Evolutionary conservation across 176 grass and related monocot genomes (phyloP).

Genomic region (Triticum monococcum): DNA sequence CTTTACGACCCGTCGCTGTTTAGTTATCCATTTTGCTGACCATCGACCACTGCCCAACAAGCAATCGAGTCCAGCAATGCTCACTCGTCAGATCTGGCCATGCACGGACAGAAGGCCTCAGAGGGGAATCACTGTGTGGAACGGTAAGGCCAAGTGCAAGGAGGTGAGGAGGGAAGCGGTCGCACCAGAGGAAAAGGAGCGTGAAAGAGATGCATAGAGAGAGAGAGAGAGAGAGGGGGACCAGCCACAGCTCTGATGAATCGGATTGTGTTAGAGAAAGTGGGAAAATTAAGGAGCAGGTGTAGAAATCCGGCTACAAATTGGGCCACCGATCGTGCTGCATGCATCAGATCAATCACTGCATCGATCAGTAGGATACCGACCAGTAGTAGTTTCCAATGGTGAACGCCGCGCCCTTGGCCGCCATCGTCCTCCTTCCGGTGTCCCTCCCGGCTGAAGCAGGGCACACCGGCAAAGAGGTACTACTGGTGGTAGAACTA

Average conservation of each 20-base stretch:
- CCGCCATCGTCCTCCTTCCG: constrained; percentile 53
- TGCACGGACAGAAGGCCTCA: neutral
- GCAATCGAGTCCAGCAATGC: neutral
- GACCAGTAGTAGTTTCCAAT: constrained; percentile 1
- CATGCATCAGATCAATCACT: neutral
- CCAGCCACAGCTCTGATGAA: constrained; percentile 49
- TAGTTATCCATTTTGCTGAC: no score
- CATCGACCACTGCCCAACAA: neutral
- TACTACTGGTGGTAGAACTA: no score
- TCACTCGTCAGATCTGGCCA: neutral
- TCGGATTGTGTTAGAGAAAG: constrained; percentile 47
- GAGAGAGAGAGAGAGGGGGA: neutral
- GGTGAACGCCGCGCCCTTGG: constrained; percentile 45
- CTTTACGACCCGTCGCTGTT: no score
- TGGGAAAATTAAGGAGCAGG: neutral
- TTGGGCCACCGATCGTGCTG: neutral
- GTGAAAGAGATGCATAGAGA: constrained; percentile 39
- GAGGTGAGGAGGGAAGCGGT: neutral
- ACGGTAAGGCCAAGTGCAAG: neutral
- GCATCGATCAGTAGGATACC: neutral
- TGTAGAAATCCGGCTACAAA: constrained; percentile 55
- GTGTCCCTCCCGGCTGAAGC: constrained; percentile 38
- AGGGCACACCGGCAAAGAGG: constrained; percentile 29
- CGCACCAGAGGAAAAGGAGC: constrained; percentile 19
- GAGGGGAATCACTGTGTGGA: neutral